Evolutionary conservation across 306 rosid genomes (phyloP), one percentile per base, ranked within the genome.

Genomic region (Crotalaria pallida): DNA sequence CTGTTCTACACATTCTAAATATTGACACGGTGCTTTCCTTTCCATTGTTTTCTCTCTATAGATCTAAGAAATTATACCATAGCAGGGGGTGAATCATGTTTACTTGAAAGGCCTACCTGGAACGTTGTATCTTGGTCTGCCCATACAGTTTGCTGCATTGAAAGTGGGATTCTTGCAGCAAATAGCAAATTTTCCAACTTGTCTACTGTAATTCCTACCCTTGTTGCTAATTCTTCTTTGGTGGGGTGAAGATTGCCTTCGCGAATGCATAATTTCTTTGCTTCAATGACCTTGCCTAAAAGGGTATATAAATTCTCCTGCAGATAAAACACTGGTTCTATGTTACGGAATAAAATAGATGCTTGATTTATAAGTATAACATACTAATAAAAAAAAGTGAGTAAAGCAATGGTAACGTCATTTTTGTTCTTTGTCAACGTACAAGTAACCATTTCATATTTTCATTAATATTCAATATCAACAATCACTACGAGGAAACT

Each of bases 81-180:
- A 64, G 21, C 56, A 49, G 51, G 65, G 23, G 45, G 27, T 11
- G 58, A 52, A 51, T 41, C 51, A 26, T 12, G 51, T 72, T 29
- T 60, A 72, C 26, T 50, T 44, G 58, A 58, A 61, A 72, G 59
- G 67, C 77, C 26, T 87, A 93, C 98, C 96, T 93, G 98, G 77
- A 71, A 88, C 51, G 96, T 93, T 64, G 92, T 87, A 60, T 78
- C 84, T 76, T 90, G 96, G 81, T 85, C 92, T 43, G 92, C 71
- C 98, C 97, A 90, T 29, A 90, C 92, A 19, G 86, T 73, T 85
- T 80, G 83, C 68, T 93, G 94, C 89, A 93, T 87, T 5, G 98
- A 93, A 69, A 87, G 80, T 3, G 98, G 96, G 51, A 63, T 78
- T 85, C 97, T 88, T 31, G 96, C 77, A 64, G 73, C 61, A 74